Base-by-base conservation (phyloP, 495 filamentous ascomycete species). In the Cryomyces minteri region DNA sequence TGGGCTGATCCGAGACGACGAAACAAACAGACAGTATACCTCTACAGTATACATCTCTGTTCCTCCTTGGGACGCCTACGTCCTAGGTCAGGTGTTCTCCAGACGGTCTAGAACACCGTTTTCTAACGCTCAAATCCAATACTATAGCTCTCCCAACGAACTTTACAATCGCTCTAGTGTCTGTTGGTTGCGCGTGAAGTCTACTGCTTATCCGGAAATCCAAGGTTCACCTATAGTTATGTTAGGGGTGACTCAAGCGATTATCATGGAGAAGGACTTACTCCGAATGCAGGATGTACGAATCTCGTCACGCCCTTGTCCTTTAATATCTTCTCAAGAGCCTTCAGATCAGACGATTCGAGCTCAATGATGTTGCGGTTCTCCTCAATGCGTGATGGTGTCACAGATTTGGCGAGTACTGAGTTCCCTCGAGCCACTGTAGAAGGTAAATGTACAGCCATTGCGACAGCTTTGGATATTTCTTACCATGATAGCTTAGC, bases 381-480 rank as follows among this genome's bases (percentile, higher is more conserved):
- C 48, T 74, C 72, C 59, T 79, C 74, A 60, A 88, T 88, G 41
- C 82, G 71, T 43, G 73, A 69, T 8, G 78, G 76, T 4, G 73
- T 85, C 6, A 84, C 77, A 0, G 82, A 88, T 64, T 90, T 90
- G 54, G 82, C 73, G 29, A 90, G 70, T 10, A 88, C 83, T 7
- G 78, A 82, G 44, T 67, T 73, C 43, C 79, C 80, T 44, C 81
- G 74, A 43, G 76, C 70, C 43, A 84, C 82, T 84, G 32, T 31
- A 44, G 18, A 32, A 12, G 5, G 42, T 44, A 40, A 6, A 40
- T 53, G 48, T 63, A 44, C 50, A 54, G 14, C 44, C 32, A 11
- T 39, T n/a, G 25, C 12, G 34, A 47, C n/a, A 32, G 28, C 14
- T 4, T 7, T 5, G 9, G 36, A 43, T 37, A 40, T 43, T 25